Base-by-base conservation (phyloP, 2,329 filamentous ascomycete species). In the Pseudocercospora crystallina region DNA sequence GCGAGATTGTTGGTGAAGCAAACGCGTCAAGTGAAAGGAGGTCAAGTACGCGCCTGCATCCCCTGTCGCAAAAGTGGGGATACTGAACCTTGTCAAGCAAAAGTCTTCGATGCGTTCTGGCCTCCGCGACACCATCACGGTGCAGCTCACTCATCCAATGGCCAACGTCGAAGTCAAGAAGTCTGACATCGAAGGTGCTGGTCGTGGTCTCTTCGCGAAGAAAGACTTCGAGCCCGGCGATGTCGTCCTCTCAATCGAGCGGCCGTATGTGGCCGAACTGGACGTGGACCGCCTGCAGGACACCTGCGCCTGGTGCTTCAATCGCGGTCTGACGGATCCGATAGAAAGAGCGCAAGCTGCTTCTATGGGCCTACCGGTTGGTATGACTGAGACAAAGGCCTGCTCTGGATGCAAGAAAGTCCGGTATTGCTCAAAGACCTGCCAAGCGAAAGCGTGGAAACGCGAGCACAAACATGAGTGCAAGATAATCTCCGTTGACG, bases 401-500 rank as follows among this genome's bases (percentile, higher is more conserved):
- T 86, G 83, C 62, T 76, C 76, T 2, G 79, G 79, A 7, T 86
- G 83, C 61, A 76, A 75, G 49, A 69, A 76, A 30, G 76, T 83
- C 2, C 77, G 73, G 56, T 86, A 85, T 63, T 86, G 83, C 64
- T 75, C 76, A 57, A 81, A 77, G 80, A 68, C 62, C 26, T 86
- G 83, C 63, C 83, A 86, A 69, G 68, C 72, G 37, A 73, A 75
- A 59, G 76, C 81, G 20, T 86, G 83, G 83, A 78, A 75, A 44
- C 71, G 74, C 13, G 72, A 73, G 8, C 83, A 86, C 69, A 82
- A 81, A 47, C 67, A 77, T 50, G 81, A 85, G 66, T 86, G 83
- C 61, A 73, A 76, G 26, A 72, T 79, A 5, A 77, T 79, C 45
- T 70, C 71, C 37, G 64, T 80, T 4, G 53, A 55, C 9, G 54